These are phyloP conservation scores for Globisporangium parvum DNA, from an alignment of 352 stramenopile species.

Conservation along the genomic window DNA sequence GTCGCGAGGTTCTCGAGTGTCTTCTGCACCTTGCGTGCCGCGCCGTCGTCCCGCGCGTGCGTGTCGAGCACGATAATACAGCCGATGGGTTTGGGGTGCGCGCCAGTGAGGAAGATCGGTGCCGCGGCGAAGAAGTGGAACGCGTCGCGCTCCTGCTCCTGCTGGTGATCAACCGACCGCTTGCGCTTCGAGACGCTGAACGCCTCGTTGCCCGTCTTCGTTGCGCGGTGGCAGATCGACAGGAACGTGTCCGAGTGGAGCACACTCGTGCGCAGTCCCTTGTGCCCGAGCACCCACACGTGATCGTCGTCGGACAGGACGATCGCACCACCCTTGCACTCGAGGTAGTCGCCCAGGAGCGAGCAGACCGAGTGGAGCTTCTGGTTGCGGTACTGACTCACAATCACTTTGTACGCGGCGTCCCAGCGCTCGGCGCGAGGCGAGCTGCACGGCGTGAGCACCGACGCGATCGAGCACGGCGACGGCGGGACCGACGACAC, in stretches of 20 bases:
- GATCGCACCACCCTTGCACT: conserved; percentile 59
- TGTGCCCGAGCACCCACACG: conserved; percentile 64
- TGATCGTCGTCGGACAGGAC: conserved; percentile 52
- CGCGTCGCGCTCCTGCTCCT: conserved; percentile 6
- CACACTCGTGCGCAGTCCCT: too few relatives aligned
- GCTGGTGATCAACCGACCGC: conserved; percentile 7
- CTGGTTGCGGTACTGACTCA: conserved; percentile 65
- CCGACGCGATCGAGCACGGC: conserved; percentile 26
- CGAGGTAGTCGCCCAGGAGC: conserved; percentile 60
- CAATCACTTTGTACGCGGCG: conserved; percentile 48
- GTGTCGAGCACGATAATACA: conserved; percentile 63
- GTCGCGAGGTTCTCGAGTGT: too few relatives aligned
- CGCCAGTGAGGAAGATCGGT: conserved; percentile 23
- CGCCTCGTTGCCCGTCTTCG: conserved; percentile 28
- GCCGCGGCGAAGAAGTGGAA: conserved; percentile 65
- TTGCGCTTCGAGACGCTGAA: conserved; percentile 44
- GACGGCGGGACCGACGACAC: conserved; percentile 1
- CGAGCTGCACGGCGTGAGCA: conserved; percentile 28
- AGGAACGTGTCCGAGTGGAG: too few relatives aligned
- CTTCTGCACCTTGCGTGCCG: conserved; percentile 40
- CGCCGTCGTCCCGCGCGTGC: conserved; percentile 24
- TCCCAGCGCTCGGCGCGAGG: conserved; percentile 12
- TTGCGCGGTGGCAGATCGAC: too few relatives aligned
- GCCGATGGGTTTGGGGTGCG: conserved; percentile 25
- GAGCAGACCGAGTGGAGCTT: conserved; percentile 72